Base-by-base conservation (phyloP, 805 yeast genomes). In the Debaryomyces prosopidis region DNA sequence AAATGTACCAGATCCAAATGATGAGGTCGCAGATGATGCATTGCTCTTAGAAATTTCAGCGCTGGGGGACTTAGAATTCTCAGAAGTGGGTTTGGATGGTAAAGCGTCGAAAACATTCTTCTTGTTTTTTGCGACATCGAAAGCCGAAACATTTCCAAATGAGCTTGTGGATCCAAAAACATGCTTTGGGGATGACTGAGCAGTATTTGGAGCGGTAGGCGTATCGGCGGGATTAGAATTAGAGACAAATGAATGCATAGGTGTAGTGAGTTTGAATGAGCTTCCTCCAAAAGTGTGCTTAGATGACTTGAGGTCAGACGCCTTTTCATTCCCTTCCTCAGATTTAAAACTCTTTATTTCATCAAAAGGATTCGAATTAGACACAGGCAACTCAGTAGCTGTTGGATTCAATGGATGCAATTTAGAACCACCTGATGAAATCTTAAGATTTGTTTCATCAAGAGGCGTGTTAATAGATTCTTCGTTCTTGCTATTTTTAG, bases 81-180 rank as follows among this genome's bases (percentile, higher is more conserved):
- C 37, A 19, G 12, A 12, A 16, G 36, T 45, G 16, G 49, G 35
- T 26, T 42, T 43, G 3, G 54, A 44, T 26, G 64, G 57, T 30
- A 53, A 41, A n/a, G 52, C 40, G 12, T 62, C 69, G 45, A 65
- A 66, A 1, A 65, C 62, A 43, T 55, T 57, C 50, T 53, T 49
- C 14, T 58, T 58, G 16, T 51, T 54, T 36, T 60, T 63, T 45
- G 61, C 36, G 20, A 47, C 60, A 18, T 57, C 66, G 32, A 58
- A 50, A 5, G 58, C 49, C 5, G 52, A 51, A 43, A 45, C 58
- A 15, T 62, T 57, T 6, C 75, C 76, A 56, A 73, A 71, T 1
- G 73, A 50, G n/a, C 68, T 63, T 10, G 73, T 58, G 2, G 80
- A 58, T 3, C 76, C 80, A 55, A 71, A 71, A 3, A 65, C 68